A percentile compares a stretch with the other conserved stretches of the same genome.
These are phyloP conservation scores for Castanea mollissima DNA, from an alignment of 306 rosid species.

Conservation along the genomic window DNA sequence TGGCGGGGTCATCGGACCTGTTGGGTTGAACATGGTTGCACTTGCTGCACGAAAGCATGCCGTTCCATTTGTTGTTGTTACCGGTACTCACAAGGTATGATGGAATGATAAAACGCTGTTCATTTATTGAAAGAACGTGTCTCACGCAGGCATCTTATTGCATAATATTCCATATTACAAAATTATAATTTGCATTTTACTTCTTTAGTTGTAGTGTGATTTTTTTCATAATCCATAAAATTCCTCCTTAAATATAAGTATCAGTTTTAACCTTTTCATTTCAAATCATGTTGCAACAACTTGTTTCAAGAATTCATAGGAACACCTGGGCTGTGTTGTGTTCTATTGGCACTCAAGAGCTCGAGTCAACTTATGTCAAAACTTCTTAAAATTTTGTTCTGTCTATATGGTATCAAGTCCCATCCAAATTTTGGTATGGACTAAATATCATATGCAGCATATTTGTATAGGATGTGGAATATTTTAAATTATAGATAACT, in stretches of 20 bases:
- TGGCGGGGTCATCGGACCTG: slow-evolving; percentile 93
- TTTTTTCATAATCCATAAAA: too few relatives aligned
- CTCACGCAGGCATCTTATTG: neutral
- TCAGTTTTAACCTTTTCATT: too few relatives aligned
- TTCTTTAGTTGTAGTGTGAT: too few relatives aligned
- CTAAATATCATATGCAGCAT: too few relatives aligned
- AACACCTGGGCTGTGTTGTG: neutral
- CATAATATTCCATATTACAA: too few relatives aligned
- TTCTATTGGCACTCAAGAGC: too few relatives aligned
- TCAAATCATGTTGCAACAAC: too few relatives aligned
- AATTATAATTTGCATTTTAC: too few relatives aligned
- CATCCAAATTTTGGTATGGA: too few relatives aligned
- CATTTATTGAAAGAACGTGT: too few relatives aligned
- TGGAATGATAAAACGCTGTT: neutral
- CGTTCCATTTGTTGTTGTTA: slow-evolving; percentile 94
- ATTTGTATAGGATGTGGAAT: too few relatives aligned
- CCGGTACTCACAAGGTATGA: slow-evolving; percentile 94
- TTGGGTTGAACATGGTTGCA: slow-evolving; percentile 95
- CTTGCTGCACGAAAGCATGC: slow-evolving; percentile 98
- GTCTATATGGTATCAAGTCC: neutral
- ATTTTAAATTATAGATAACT: neutral
- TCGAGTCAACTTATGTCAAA: neutral
- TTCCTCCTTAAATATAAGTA: too few relatives aligned
- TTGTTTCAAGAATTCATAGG: neutral
- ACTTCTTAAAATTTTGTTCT: neutral